Evolutionary conservation across 1,284 basidiomycete genomes (phyloP), one percentile per base, ranked within the genome.

Genomic region (Trichosporon inkin): DNA sequence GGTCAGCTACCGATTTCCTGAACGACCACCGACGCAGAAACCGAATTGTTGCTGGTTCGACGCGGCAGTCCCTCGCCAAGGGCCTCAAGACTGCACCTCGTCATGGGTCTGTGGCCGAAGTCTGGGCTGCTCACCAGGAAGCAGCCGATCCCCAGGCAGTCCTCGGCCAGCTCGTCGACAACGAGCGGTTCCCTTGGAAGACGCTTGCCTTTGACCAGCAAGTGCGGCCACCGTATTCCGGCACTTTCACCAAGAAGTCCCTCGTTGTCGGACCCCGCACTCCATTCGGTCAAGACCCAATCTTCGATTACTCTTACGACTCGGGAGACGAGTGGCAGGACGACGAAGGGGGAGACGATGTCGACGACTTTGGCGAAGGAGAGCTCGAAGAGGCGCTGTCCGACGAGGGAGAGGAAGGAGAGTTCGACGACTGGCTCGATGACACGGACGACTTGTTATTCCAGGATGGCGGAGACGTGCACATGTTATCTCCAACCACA

Each of bases 261-360:
- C 60, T 73, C 2, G 69, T 72, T 1, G 76, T 79, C 17, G 77
- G 77, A 22, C 74, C 77, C 10, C 68, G 77, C 10, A 77, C 75
- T 3, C 76, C 76, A 2, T 75, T 79, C 36, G 74, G 71, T 0
- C 74, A 75, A 28, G 77, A 79, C 57, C 75, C 76, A 1, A 65
- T 70, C 19, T 69, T 79, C 39, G 77, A 79, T 58, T 79, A 79
- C 57, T 74, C 75, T 0, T 73, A 77, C 54, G 77, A 79, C 54
- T 77, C 76, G 5, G 74, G 71, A 2, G 73, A 77, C 54, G 77
- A 79, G n/a, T 79, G 77, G 77, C 64, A 74, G 53, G 76, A 77
- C 14, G 77, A 78, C 36, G 73, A 77, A 54, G 72, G 71, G 0
- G 74, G 73, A 4, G 64, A 65, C 3, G 76, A 78, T 35, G 75